These are phyloP conservation scores for Nelumbo lutea DNA, from an alignment of 164 flowering plant genomes.

Conservation along the genomic window DNA sequence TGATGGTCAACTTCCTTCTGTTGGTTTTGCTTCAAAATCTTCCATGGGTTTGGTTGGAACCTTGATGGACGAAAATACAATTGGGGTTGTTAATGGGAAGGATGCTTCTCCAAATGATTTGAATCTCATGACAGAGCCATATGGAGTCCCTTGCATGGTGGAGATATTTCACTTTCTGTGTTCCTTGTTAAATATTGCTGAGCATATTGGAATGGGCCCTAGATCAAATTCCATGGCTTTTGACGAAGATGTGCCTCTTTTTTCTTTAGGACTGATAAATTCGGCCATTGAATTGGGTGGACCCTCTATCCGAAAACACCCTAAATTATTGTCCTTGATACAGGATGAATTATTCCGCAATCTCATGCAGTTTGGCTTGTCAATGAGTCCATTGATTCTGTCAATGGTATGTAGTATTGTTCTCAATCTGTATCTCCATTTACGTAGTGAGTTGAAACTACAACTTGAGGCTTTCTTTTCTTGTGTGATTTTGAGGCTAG, in stretches of 20 bases:
- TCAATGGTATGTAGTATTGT: constrained; percentile 39
- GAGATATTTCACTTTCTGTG: constrained; percentile 21
- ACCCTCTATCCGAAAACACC: constrained; percentile 23
- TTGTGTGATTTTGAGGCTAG: constrained; percentile 37
- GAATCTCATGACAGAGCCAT: constrained; percentile 14
- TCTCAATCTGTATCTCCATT: constrained; percentile 36
- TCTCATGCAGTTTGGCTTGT: constrained; percentile 39
- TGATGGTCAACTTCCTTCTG: constrained; percentile 13
- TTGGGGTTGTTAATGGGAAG: neutral
- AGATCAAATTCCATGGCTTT: constrained; percentile 30
- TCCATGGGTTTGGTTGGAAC: constrained; percentile 7
- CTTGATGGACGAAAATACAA: constrained; percentile 17
- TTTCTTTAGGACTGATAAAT: constrained; percentile 36
- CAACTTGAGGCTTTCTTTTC: constrained; percentile 44
- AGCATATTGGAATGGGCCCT: constrained; percentile 28
- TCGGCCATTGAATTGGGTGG: constrained; percentile 41
- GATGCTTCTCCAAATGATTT: constrained; percentile 4
- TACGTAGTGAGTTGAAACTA: constrained; percentile 31
- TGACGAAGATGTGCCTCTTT: constrained; percentile 43
- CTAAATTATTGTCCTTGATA: constrained; percentile 28
- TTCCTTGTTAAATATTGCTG: constrained; percentile 10
- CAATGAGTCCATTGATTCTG: constrained; percentile 33
- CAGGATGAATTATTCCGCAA: constrained; percentile 38
- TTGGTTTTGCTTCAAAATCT: constrained; percentile 16
- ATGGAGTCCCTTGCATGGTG: constrained; percentile 22